phyloP scores from a whole-genome alignment of 2,329 filamentous ascomycete genomes.

The Hymenoscyphus scutula region DNA sequence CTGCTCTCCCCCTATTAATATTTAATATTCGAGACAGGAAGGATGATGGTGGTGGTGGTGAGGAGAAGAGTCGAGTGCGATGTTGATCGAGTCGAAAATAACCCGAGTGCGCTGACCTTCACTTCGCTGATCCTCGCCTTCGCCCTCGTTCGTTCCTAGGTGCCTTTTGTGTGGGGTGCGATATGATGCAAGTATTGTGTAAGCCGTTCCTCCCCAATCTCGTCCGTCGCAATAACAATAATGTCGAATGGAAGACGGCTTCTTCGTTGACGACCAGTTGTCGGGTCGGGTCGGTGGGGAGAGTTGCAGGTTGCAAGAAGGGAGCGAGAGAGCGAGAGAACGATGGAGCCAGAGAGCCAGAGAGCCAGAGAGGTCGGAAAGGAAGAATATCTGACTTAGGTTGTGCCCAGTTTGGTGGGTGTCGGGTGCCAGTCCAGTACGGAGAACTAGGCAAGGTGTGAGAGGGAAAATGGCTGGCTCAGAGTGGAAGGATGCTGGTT shows the following conservation, averaged over 20 bases:
- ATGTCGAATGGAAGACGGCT: no score
- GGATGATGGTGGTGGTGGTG: background rate
- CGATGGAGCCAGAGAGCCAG: no score
- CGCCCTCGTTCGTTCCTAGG: background rate
- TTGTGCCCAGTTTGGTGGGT: no score
- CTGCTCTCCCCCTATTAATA: background rate
- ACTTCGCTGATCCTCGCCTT: constrained; percentile 1
- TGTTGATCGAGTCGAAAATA: background rate
- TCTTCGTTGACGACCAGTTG: no score
- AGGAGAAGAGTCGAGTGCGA: background rate
- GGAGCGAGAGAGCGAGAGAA: no score
- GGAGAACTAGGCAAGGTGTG: no score
- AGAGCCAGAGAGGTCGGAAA: no score
- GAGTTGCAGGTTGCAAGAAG: no score
- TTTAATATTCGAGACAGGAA: background rate
- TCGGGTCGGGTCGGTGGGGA: no score
- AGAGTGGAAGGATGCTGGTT: background rate
- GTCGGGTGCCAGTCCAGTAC: no score
- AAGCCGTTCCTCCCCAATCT: background rate
- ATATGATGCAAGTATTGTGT: background rate
- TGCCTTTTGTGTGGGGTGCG: background rate
- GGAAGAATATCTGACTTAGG: no score
- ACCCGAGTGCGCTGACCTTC: background rate
- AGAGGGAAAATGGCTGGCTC: background rate
- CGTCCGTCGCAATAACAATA: background rate